These are phyloP conservation scores for Dendrocalamus sinicus DNA, from an alignment of 176 grass and related monocot genomes.

Conservation along the genomic window DNA sequence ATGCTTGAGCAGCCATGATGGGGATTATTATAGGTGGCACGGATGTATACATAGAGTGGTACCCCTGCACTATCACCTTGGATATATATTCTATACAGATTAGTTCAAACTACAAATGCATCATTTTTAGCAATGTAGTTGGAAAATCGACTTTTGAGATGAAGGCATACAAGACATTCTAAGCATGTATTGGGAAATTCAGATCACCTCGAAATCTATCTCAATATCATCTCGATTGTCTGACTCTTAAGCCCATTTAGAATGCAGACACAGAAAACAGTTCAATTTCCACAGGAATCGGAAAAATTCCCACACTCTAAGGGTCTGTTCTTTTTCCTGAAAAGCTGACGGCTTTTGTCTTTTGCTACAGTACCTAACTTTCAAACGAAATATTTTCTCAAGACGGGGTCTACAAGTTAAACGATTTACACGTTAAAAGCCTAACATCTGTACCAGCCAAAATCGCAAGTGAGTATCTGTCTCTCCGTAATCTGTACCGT, in stretches of 20 bases:
- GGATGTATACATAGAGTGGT: slow-evolving; percentile 19
- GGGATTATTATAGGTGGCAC: slow-evolving; percentile 25
- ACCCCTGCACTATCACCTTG: background rate
- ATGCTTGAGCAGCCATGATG: slow-evolving; percentile 33
- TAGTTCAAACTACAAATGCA: slow-evolving; percentile 6
- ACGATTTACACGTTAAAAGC: too few species aligned
- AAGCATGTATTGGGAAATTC: background rate
- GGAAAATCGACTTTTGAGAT: background rate
- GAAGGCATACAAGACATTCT: background rate
- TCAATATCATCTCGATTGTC: background rate
- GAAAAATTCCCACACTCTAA: too few species aligned
- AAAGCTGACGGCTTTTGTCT: too few species aligned
- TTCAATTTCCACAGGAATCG: too few species aligned
- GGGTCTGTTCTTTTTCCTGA: too few species aligned
- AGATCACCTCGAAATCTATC: background rate
- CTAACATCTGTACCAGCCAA: too few species aligned
- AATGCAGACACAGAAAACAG: too few species aligned
- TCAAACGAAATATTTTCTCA: too few species aligned
- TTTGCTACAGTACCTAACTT: too few species aligned
- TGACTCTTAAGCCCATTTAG: background rate
- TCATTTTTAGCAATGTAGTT: background rate
- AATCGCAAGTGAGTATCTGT: too few species aligned
- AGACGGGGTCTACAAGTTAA: too few species aligned
- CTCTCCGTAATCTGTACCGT: too few species aligned
- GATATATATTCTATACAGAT: slow-evolving; percentile 34